phyloP scores from a whole-genome alignment of 2,329 filamentous ascomycete genomes.

The Trichophaea hybrida region DNA sequence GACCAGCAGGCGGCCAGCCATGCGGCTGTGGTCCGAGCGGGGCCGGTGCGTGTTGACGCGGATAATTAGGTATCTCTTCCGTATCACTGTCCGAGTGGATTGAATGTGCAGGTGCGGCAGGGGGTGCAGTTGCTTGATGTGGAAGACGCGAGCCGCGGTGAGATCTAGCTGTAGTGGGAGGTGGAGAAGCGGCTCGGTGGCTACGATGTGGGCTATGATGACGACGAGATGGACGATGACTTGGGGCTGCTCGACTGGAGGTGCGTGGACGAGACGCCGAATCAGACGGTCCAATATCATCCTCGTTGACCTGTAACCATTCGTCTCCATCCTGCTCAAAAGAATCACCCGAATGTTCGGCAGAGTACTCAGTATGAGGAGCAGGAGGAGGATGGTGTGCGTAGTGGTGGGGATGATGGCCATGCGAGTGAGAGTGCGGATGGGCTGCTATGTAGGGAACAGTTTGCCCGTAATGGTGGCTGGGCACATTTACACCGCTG shows the following conservation, averaged over 20 bases:
- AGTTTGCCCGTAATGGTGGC: constrained; percentile 16
- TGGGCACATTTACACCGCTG: constrained; percentile 23
- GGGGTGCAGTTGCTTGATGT: constrained; percentile 12
- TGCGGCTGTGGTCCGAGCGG: constrained; percentile 13
- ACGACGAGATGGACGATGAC: constrained; percentile 8
- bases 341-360: constrained; percentile 22
- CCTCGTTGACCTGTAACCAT: constrained; percentile 24
- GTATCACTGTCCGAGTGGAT: constrained; percentile 21
- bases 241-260: constrained; percentile 12
- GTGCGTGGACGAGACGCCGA: constrained; percentile 27
- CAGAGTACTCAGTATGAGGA: constrained; percentile 23
- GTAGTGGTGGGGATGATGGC: constrained; percentile 13
- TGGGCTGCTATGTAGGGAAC: constrained; percentile 9
- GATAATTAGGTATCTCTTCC: constrained; percentile 17
- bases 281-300: constrained; percentile 27
- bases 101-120: constrained; percentile 12
- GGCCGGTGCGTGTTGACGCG: constrained; percentile 12
- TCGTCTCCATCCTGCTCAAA: constrained; percentile 22
- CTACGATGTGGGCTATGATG: constrained; percentile 14
- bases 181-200: constrained; percentile 14
- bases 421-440: constrained; percentile 16
- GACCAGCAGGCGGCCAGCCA: constrained; percentile 6
- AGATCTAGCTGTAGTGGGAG: constrained; percentile 9
- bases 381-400: constrained; percentile 15
- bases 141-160: constrained; percentile 11